Base-by-base conservation (phyloP, 768 basidiomycete genomes). In the Mycena galopus region DNA sequence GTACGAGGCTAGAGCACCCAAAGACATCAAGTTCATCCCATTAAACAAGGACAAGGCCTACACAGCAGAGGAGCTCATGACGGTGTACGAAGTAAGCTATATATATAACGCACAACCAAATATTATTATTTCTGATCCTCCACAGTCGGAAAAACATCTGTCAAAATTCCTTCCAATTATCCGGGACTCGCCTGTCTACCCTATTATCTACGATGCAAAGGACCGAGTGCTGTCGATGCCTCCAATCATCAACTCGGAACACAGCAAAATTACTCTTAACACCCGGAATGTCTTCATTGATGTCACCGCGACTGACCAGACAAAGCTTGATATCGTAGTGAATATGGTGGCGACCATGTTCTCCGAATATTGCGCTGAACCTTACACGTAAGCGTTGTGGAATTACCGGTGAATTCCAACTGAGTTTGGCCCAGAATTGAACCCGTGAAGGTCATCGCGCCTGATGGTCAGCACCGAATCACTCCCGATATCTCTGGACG, bases 271-370 rank as follows among this genome's bases (percentile, higher is more conserved):
- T 79, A 94, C 95, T 0, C 85, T 98, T 73, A 92, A 96, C 79
- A 99, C 98, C 14, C 89, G 88, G 63, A 98, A 99, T 81, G 86
- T 99, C 80, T 98, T 98, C 85, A 94, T 99, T 76, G 98, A 99
- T 82, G 91, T 97, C 33, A 99, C 98, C 11, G 97, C 97, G 3
- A 98, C 96, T 21, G 98, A 99, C 79, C 89, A 94, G 79, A 99
- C 97, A 32, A 99, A 99, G 83, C 90, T 99, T 71, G 92, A 93
- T 74, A 97, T 99, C 59, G 98, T 99, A 63, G 90, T 96, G 58
- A 98, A 97, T 81, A 97, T 99, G 72, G 90, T 99, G 16, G 86
- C 93, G 2, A 93, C 95, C n/a, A 97, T 99, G 97, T 99, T 99
- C 83, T 93, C 97, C 2, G 97, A 99, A 82, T 98, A 99, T 79